Base-by-base conservation (phyloP, 1,284 basidiomycete genomes). In the Sanghuangporus baumii region DNA sequence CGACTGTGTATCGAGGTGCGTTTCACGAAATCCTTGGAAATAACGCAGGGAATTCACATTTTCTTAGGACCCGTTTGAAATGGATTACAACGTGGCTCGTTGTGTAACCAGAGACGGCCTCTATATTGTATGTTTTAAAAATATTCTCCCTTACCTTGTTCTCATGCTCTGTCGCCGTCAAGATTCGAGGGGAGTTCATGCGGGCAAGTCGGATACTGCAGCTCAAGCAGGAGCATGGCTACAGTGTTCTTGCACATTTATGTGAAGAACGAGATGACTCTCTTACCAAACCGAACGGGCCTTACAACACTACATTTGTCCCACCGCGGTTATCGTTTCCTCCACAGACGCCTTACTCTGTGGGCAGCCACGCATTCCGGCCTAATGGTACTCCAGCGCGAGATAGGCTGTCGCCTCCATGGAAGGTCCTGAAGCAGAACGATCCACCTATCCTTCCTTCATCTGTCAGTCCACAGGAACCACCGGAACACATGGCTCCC, bases 171-270 rank as follows among this genome's bases (percentile, higher is more conserved):
- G 9, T 46, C 16, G 20, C 20, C 2, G 37, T 67, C 26, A 31
- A 96, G 93, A 96, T 99, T 70, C 94, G 96, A 8, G 96, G 96
- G 57, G 96, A 98, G 78, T 97, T 98, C 74, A 98, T 98, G 93
- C 89, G 96, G 46, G 96, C 96, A 9, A 89, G 89, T 34, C 85
- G 95, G 55, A 91, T 96, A 61, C 78, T 96, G 37, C 81, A 87
- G 2, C 76, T 81, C 67, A 86, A 92, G 9, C 93, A 91, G 0
- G 91, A 93, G 59, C 86, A 92, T 55, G 91, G 93, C 1, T 84
- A 92, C 31, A 74, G 89, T 12, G 91, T 91, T 3, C 79, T 95
- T 20, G 86, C 92, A 2, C 88, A 93, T 68, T 81, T 96, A 12
- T 95, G 93, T 70, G 91, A 91, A 70, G 90, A 92, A 70, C 84